Evolutionary conservation across 768 basidiomycete species (phyloP), one percentile per base, ranked within the genome.

Genomic region (Cytidiella melzeri): DNA sequence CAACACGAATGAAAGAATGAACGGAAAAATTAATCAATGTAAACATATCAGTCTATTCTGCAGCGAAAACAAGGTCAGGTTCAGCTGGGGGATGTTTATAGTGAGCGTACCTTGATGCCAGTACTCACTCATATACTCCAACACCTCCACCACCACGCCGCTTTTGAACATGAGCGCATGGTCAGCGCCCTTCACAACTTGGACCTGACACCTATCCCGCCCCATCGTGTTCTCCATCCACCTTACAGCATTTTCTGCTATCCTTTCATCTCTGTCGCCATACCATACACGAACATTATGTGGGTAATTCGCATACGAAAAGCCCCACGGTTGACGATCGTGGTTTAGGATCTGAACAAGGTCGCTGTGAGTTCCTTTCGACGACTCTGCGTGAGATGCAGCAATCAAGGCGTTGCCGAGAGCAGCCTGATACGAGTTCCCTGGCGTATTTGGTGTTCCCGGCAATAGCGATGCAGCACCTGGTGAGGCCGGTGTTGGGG

Each of bases 91-190:
- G 34, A 50, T 44, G 44, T 25, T 41, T 34, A 34, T 7, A 34
- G 30, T 7, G 30, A 42, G 48, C 59, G 47, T 46, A 57, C 61
- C 60, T 28, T 57, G 55, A 12, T 57, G 56, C 69, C 69, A 70
- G 45, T 55, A 79, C 46, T 78, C 74, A 51, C 78, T 68, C 36
- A 87, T 67, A 52, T 75, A 73, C 65, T 93, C 91, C 39, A 93
- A 67, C 27, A 88, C 87, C 55, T 93, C 91, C 23, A 93, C 80
- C 45, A 93, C 87, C 26, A 92, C 87, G 49, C 77, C 76, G 63
- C 86, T 87, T 63, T 84, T 85, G 67, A 92, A 96, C 90, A 99
- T 92, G 47, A 99, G 73, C 43, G 83, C 84, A 66, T 99, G 95
- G 57, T 92, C 92, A 18, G 90, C 94, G 30, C 89, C 89, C 58